phyloP scores from a whole-genome alignment of 768 basidiomycete species.

The Agrocybe pediades region DNA sequence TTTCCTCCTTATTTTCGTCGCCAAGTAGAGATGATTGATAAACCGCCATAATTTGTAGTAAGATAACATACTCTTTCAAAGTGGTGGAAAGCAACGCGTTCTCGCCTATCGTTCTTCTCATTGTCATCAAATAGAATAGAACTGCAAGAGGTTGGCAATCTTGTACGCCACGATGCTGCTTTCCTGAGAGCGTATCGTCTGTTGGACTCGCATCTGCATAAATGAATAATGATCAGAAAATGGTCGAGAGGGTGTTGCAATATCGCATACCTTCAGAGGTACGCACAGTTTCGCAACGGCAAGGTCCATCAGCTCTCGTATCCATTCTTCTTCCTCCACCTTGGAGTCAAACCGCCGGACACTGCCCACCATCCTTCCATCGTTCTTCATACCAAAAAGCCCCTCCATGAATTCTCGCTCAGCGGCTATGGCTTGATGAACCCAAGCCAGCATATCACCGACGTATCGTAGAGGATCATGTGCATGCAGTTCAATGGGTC shows the following conservation, averaged over 20 bases:
- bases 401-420: slow-evolving; percentile 93
- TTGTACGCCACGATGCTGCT: slow-evolving; percentile 91
- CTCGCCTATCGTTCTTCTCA: slow-evolving; percentile 88
- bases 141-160: slow-evolving; percentile 92
- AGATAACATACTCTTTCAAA: slow-evolving; percentile 76
- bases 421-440: slow-evolving; percentile 93
- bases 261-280: slow-evolving; percentile 76
- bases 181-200: slow-evolving; percentile 92
- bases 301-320: slow-evolving; percentile 77
- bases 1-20: slow-evolving; percentile 48
- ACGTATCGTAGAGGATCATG: slow-evolving; percentile 97
- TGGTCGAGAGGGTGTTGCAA: neutral
- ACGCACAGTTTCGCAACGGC: slow-evolving; percentile 82
- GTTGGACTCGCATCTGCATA: slow-evolving; percentile 79
- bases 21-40: slow-evolving; percentile 86
- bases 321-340: slow-evolving; percentile 76
- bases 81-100: slow-evolving; percentile 75
- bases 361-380: slow-evolving; percentile 77
- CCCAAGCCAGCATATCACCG: slow-evolving; percentile 99
- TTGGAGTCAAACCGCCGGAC: slow-evolving; percentile 51
- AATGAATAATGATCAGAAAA: neutral
- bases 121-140: slow-evolving; percentile 91
- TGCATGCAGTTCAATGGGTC: slow-evolving; percentile 96
- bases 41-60: slow-evolving; percentile 88
- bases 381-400: slow-evolving; percentile 71